Evolutionary conservation across 228 moss, liverwort and hornwort genomes (phyloP), one percentile per base, ranked within the genome.

Genomic region (Sphagnum fallax): DNA sequence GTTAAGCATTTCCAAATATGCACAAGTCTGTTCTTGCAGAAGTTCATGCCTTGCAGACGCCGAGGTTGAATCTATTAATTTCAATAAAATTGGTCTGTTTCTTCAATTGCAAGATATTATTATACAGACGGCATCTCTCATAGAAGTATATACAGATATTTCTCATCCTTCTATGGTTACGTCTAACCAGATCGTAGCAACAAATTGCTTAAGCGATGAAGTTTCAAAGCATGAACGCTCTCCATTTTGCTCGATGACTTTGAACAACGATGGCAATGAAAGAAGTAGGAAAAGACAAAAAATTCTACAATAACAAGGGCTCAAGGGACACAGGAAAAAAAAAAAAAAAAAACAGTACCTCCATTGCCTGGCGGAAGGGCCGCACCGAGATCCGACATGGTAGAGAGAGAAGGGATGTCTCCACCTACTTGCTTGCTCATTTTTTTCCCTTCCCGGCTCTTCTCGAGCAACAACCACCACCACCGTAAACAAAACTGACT

Each of bases 301-400:
- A 49, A 9, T 8, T 5, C 12, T 11, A 12, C 50, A 5, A 49
- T 4, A 10, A 48, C 32, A 62, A 62, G 16, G 62, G 47, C 8
- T 14, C 10, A 62, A 16, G 32, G 47, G 6, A 49, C 49, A 47
- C 65, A 65, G 9, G 65, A 5, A 49, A 49, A 49, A 0, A 5
- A 65, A 0, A 5, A 65, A 10, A 5, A 5, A 52, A 8, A 5
- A 1, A 32, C 8, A 6, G 16, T 52, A 67, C 77, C 80, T 74
- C 71, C 70, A 60, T 71, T 68, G 4, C 78, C 76, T 0, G 76
- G 74, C 12, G 75, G 72, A 0, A 86, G 82, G 49, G 82, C 77
- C 12, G 78, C 80, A 55, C 74, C 76, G 55, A 83, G 80, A 70
- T 86, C 80, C 74, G 83, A 75, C 86, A 86, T 86, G 49, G 76